Evolutionary conservation across 352 stramenopile species (phyloP).

Genomic region (Saprolegnia parasitica): DNA sequence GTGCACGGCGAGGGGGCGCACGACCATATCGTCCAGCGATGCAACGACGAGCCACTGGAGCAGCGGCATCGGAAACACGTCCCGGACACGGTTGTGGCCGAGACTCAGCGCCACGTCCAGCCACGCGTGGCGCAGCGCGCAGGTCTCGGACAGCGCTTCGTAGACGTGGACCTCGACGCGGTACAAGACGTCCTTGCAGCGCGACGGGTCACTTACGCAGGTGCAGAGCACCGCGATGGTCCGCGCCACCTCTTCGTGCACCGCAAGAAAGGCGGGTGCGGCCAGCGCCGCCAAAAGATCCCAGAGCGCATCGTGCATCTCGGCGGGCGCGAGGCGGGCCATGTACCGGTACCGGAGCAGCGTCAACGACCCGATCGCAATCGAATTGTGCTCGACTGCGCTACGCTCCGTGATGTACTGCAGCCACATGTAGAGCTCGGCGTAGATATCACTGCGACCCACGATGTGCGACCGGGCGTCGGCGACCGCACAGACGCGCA

Average conservation of each 20-base stretch:
- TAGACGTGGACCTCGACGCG: neutral
- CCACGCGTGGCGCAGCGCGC: neutral
- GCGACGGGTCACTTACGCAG: neutral
- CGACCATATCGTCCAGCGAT: slow-evolving; percentile 6
- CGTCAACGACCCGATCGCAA: neutral
- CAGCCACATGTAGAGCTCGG: slow-evolving; percentile 19
- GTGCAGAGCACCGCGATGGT: slow-evolving; percentile 9
- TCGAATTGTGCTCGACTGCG: neutral
- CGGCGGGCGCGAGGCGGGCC: neutral
- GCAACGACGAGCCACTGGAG: slow-evolving; percentile 26
- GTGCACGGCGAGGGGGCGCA: neutral
- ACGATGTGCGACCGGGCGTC: slow-evolving; percentile 13
- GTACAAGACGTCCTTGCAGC: neutral
- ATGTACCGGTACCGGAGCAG: slow-evolving; percentile 17
- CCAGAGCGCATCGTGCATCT: slow-evolving; percentile 2
- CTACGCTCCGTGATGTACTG: neutral
- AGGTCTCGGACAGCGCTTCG: neutral
- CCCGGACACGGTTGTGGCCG: neutral
- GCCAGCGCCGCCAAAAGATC: slow-evolving; percentile 2
- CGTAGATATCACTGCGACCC: neutral
- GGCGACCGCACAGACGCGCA: neutral
- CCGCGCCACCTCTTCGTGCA: neutral
- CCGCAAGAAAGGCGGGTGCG: neutral
- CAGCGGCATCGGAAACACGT: slow-evolving; percentile 1
- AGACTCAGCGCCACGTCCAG: slow-evolving; percentile 8